These are phyloP conservation scores for Leptodontidium sp. DNA, from an alignment of 2,329 filamentous ascomycete genomes.

Conservation along the genomic window DNA sequence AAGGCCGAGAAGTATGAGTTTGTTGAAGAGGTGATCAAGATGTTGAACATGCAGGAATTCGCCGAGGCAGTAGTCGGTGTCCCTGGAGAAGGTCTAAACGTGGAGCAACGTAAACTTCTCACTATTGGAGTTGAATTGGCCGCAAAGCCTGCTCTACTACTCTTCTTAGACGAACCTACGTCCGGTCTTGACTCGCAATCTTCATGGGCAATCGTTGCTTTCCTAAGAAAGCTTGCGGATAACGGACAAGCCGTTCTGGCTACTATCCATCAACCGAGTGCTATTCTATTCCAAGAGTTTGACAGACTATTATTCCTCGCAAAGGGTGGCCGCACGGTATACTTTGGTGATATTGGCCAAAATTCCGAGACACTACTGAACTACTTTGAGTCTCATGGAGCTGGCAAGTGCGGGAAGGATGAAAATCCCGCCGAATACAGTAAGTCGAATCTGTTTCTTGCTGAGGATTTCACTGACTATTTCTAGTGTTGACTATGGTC, in stretches of 20 bases:
- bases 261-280: conserved; percentile 94
- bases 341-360: conserved; percentile 79
- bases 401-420: conserved; percentile 67
- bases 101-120: conserved; percentile 76
- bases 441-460: conserved; percentile 59
- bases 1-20: conserved; percentile 84
- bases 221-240: conserved; percentile 89
- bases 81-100: conserved; percentile 84
- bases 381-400: conserved; percentile 81
- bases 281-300: conserved; percentile 92
- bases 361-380: conserved; percentile 48
- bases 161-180: conserved; percentile 95
- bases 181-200: conserved; percentile 94
- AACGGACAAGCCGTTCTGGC: conserved; percentile 91
- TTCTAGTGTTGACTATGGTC: conserved; percentile 51
- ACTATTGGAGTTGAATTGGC: conserved; percentile 96
- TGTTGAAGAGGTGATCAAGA: conserved; percentile 89
- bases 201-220: conserved; percentile 88
- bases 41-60: conserved; percentile 90
- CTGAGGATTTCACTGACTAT: conserved; percentile 4
- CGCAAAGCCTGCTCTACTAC: conserved; percentile 85
- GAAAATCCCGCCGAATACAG: conserved; percentile 86
- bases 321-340: conserved; percentile 79
- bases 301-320: conserved; percentile 81
- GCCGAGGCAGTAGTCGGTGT: conserved; percentile 92